Evolutionary conservation across 108 stramenopile species (phyloP), one percentile per base, ranked within the genome.

Genomic region (Conticribra weissflogii): DNA sequence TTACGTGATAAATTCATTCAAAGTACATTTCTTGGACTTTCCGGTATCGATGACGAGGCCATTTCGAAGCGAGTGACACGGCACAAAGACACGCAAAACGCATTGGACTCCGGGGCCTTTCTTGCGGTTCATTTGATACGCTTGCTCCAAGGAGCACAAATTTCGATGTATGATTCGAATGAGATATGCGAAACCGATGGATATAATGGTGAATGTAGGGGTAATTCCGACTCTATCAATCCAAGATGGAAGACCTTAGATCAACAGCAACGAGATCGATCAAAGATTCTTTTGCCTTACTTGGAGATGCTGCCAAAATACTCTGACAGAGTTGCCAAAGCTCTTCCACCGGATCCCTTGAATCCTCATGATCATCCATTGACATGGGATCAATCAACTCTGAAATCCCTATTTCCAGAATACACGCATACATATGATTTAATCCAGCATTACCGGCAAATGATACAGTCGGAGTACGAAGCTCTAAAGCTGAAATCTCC

Each of bases 381-480:
- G 0, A 49, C 80, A 9, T 85, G 87, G 79, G 23, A 44, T 12
- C 45, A 72, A 31, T 50, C 54, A 22, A 62, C 69, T 8, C 33
- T 84, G 9, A 76, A 81, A 52, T 58, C 78, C 4, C 54, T 76
- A 34, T 61, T 75, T 54, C 71, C 79, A 25, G 70, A 68, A 54
- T 62, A 75, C 36, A 85, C 88, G 0, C 61, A 63, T 29, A 66
- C 83, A 3, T 82, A 63, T 52, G 74, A 68, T 56, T 68, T 85
- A 41, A 57, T 86, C 21, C 45, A 68, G 18, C 77, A 68, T 27
- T 87, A 87, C 69, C 79, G 75, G 17, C 71, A 54, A 45, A 89
- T 89, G 88, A 72, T 89, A 3, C 33, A 81, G 49, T 73, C 77
- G 31, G 89, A 91, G 68, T 90, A 87, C 34, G 75, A 86, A 21